These are phyloP conservation scores for Bacidia gigantensis DNA, from an alignment of 495 filamentous ascomycete species.

Conservation along the genomic window DNA sequence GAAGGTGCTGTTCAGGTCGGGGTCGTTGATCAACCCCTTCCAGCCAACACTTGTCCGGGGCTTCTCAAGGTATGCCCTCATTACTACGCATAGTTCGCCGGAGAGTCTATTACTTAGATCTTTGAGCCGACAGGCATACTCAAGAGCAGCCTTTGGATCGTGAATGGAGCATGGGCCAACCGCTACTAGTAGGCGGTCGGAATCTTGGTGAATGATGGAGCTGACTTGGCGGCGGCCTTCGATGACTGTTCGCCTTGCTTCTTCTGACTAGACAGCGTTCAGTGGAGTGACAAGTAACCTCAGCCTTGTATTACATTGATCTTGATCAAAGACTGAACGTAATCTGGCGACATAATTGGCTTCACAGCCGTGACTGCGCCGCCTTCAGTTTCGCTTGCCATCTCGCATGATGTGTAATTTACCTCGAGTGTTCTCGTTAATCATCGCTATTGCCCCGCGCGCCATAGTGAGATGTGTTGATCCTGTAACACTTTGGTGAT, in stretches of 20 bases:
- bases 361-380: neutral
- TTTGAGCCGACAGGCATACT: conserved; percentile 78
- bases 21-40: conserved; percentile 98
- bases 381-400: neutral
- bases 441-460: too few species aligned
- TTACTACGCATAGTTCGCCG: conserved; percentile 79
- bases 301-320: neutral
- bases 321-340: neutral
- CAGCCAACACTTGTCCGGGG: conserved; percentile 96
- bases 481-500: too few species aligned
- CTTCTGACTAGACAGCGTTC: conserved; percentile 46
- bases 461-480: too few species aligned
- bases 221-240: conserved; percentile 66
- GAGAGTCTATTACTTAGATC: conserved; percentile 76
- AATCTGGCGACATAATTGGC: neutral
- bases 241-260: conserved; percentile 66
- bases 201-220: conserved; percentile 58
- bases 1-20: conserved; percentile 95
- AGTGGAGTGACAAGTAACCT: neutral
- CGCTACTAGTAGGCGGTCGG: conserved; percentile 69
- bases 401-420: neutral
- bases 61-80: conserved; percentile 97
- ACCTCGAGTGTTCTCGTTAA: neutral
- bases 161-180: conserved; percentile 95
- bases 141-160: conserved; percentile 77